Base-by-base conservation (phyloP, 2,329 filamentous ascomycete species). In the Aspergillus calidoustus region DNA sequence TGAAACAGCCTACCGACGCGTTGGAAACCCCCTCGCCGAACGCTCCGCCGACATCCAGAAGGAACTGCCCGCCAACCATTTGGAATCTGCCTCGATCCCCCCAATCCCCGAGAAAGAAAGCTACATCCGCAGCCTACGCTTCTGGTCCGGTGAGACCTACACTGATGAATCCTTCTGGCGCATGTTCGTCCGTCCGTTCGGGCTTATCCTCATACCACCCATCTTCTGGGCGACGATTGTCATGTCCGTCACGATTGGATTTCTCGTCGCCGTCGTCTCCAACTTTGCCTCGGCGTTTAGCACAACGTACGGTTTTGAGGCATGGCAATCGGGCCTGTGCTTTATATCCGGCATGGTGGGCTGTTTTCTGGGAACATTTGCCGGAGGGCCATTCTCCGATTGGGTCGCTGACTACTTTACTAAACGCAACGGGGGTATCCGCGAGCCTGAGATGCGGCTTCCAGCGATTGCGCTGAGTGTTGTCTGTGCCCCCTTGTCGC, bases 401-500 rank as follows among this genome's bases (percentile, higher is more conserved):
- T 60, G 57, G 51, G 47, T 34, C 13, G 57, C 57, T 2, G 57
- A 60, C 22, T 60, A 51, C 50, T 60, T 60, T 22, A 60, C 51
- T 2, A 50, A 31, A 11, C 43, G 57, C 6, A 60, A 60, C 30
- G 57, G 57, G 3, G 57, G 57, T 2, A 60, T 60, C 19, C 57
- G 57, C 15, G 49, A 51, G 15, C 49, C 49, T 8, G 62, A 64
- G 13, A 64, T 64, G 62, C 59, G 60, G 1, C 34, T 64, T 1
- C 62, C 62, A 0, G 48, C 52, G 2, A 48, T 57, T 9, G 25
- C 44, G 28, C 47, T 76, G 34, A 69, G 71, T 19, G 54, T 70
- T 7, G 61, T 74, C 7, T 62, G 63, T 5, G 66, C 69, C 4
- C 74, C 74, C 3, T 44, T 74, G 4, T 69, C 65, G 3, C 56